Base-by-base conservation (phyloP, 2,329 filamentous ascomycete species). In the Cordyceps farinosa region DNA sequence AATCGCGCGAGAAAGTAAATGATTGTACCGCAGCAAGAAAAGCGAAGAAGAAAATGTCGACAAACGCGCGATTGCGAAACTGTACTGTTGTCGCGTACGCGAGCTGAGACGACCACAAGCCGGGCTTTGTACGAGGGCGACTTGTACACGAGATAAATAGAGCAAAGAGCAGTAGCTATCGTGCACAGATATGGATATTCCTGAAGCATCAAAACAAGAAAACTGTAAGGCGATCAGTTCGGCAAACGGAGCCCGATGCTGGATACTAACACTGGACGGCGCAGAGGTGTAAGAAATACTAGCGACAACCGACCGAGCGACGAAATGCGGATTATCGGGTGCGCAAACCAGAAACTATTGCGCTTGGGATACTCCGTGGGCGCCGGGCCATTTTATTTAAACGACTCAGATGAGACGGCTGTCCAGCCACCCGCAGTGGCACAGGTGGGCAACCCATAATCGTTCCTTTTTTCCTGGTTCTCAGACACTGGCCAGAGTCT, bases 391-490 rank as follows among this genome's bases (percentile, higher is more conserved):
- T 61, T 61, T 54, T 45, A 44, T 22, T 44, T 30, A 3, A 61
- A 38, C 40, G 59, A 61, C 51, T 47, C 42, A 40, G 59, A 51
- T 51, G 47, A 11, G 5, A 40, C 45, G 53, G 59, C 52, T 11
- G 30, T 50, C 51, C 51, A 62, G 52, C 60, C 51, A 56, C 60
- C 34, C 34, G 27, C 44, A 36, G 36, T 48, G 45, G 27, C 34
- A 51, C 44, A 22, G 32, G 61, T 40, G 47, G 55, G 53, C 47
- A 45, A 6, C 38, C 42, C 62, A 59, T 42, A 32, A 54, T 63
- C 55, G 50, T 64, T 64, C 48, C 58, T 64, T 64, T 61, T 64
- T 55, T 40, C 36, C 36, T 30, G 38, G 38, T 64, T 64, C 57
- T 64, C 52, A 64, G 63, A 64, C 63, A 64, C 50, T 53, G 13